A percentile compares a stretch with the other conserved stretches of the same genome.
Conservation (phyloP, 192 early-diverging fungal species). For the Linnemannia zychae region DNA sequence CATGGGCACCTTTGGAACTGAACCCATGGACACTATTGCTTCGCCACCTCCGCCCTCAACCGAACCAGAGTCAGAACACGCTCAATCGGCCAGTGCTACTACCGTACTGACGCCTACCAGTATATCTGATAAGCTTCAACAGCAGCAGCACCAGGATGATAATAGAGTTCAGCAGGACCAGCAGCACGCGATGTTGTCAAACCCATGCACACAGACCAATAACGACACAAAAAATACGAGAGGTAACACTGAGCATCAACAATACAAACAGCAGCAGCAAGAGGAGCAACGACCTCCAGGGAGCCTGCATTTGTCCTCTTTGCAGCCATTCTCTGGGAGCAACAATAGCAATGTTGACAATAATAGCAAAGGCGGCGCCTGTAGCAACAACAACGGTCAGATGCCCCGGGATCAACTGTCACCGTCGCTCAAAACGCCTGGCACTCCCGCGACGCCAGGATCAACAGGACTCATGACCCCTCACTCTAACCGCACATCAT, state of each 20-base stretch:
- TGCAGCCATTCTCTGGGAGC: neutral
- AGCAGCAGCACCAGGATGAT: neutral
- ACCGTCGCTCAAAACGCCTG: constrained; percentile 11
- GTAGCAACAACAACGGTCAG: neutral
- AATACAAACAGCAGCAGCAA: constrained; percentile 1
- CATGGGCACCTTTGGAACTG: constrained; percentile 35
- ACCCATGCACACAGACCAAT: neutral
- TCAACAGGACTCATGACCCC: constrained; percentile 21
- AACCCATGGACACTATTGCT: constrained; percentile 7
- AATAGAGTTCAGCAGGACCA: neutral
- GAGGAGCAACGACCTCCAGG: neutral
- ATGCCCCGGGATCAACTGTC: neutral
- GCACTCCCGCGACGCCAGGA: constrained; percentile 20
- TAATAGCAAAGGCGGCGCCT: too few species aligned
- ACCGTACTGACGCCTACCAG: neutral
- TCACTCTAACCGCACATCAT: constrained; percentile 20
- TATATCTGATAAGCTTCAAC: constrained; percentile 9
- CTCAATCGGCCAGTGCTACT: too few species aligned
- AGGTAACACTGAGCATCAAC: neutral
- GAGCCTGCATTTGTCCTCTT: neutral
- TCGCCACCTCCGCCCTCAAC: neutral
- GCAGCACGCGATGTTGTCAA: neutral
- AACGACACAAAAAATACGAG: neutral
- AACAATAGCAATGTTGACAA: neutral
- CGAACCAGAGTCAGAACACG: neutral